A percentile compares a stretch with the other conserved stretches of the same genome.
Evolutionary conservation across 139 green algal species (phyloP).

Genomic region (Chlorella sp.): DNA sequence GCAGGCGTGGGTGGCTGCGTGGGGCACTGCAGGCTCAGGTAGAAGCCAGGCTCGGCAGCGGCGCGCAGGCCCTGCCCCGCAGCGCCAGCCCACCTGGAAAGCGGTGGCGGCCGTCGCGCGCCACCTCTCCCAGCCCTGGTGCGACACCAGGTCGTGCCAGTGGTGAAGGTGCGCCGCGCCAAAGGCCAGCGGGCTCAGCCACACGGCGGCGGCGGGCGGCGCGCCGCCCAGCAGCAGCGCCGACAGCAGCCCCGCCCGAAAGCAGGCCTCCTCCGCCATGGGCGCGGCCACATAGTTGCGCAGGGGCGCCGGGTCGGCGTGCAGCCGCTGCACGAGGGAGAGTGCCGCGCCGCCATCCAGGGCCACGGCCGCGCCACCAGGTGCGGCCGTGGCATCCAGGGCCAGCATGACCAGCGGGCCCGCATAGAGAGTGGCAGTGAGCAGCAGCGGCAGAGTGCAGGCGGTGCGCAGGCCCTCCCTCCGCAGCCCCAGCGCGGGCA

Average conservation of each 20-base stretch:
- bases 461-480: slow-evolving; percentile 17
- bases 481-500: slow-evolving; percentile 42
- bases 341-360: no score
- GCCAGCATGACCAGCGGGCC: slow-evolving; percentile 41
- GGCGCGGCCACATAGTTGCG: slow-evolving; percentile 63
- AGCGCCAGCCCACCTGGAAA: not conserved
- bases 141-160: slow-evolving; percentile 55
- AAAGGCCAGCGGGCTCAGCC: slow-evolving; percentile 77
- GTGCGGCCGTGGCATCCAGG: slow-evolving; percentile 27
- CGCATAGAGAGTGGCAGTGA: slow-evolving; percentile 51
- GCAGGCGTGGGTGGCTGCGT: not conserved
- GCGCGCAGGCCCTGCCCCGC: not conserved
- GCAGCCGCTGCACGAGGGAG: not conserved
- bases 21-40: not conserved
- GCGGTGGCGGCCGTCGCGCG: not conserved
- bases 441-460: slow-evolving; percentile 29
- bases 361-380: no score
- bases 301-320: not conserved
- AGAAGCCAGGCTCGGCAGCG: slow-evolving; percentile 6
- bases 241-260: slow-evolving; percentile 77
- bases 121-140: not conserved
- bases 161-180: slow-evolving; percentile 81
- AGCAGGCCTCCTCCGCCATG: slow-evolving; percentile 82
- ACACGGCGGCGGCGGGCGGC: slow-evolving; percentile 11
- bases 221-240: slow-evolving; percentile 41